Evolutionary conservation across 345 rosid genomes (phyloP).

Genomic region (Brassica incana): DNA sequence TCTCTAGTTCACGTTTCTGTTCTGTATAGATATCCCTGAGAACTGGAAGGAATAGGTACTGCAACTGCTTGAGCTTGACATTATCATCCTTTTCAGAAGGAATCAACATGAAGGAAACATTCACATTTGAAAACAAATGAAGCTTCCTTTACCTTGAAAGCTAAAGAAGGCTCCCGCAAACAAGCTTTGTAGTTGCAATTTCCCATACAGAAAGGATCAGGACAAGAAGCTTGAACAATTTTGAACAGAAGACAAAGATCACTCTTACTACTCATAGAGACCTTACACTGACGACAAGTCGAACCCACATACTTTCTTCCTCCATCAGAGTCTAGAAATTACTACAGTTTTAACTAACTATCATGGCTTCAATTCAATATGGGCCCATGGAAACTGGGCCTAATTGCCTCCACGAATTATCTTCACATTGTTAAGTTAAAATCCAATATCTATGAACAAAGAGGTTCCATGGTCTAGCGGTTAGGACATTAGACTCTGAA

Average conservation of each 20-base stretch:
- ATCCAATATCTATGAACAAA: not conserved
- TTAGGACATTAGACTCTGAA: constrained; percentile 56
- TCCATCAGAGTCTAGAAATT: constrained; percentile 12
- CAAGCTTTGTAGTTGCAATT: constrained; percentile 36
- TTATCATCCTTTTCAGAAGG: not conserved
- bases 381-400: not conserved
- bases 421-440: no score
- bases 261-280: not conserved
- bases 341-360: not conserved
- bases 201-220: constrained; percentile 29
- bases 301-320: not conserved
- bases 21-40: constrained; percentile 31
- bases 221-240: no score
- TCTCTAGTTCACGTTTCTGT: constrained; percentile 40
- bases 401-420: not conserved
- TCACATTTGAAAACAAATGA: not conserved
- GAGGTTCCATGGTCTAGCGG: constrained; percentile 85
- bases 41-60: constrained; percentile 42
- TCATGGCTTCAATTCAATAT: not conserved
- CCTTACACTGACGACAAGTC: constrained; percentile 34
- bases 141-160: not conserved
- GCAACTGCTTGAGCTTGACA: constrained; percentile 37
- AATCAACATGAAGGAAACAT: not conserved
- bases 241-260: no score
- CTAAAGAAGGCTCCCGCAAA: constrained; percentile 11